phyloP scores from a whole-genome alignment of 2,329 filamentous ascomycete species.

The Nothophoma quercina region DNA sequence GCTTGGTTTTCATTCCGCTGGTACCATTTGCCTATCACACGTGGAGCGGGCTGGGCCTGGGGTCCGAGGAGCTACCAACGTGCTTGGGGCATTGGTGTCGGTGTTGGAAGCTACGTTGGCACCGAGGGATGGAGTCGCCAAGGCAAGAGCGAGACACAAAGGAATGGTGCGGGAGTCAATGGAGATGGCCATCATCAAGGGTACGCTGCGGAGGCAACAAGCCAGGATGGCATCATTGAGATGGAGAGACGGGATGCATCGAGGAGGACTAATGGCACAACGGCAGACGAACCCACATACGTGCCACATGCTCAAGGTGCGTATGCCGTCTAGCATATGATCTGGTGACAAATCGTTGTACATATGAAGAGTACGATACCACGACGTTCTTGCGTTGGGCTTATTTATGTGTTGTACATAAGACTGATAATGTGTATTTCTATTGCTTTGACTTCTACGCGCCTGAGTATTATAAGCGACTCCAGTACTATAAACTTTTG shows the following conservation, averaged over 20 bases:
- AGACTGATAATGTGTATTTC: no score
- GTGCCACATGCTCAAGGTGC: conserved; percentile 5
- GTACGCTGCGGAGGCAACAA: conserved; percentile 10
- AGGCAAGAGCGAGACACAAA: conserved; percentile 19
- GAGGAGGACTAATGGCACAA: conserved; percentile 2
- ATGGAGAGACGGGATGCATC: conserved; percentile 15
- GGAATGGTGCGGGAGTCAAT: conserved; percentile 9
- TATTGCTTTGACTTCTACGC: no score
- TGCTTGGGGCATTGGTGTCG: conserved; percentile 81
- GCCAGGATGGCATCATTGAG: conserved; percentile 20
- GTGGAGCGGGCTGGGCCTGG: conserved; percentile 91
- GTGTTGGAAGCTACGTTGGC: conserved; percentile 56
- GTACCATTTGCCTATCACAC: conserved; percentile 81
- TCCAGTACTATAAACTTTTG: no score
- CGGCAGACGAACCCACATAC: conserved; percentile 5
- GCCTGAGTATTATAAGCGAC: no score
- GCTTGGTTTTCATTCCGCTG: conserved; percentile 80
- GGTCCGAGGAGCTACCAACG: conserved; percentile 75
- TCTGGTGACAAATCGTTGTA: no score
- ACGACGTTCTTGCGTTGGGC: no score
- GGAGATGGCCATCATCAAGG: conserved; percentile 8
- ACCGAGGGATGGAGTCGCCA: conserved; percentile 54
- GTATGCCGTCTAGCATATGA: conserved; percentile 10
- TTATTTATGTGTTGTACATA: no score
- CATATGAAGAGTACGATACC: no score